A percentile compares a stretch with the other conserved stretches of the same genome.
phyloP scores from a whole-genome alignment of 352 stramenopile species.

The Globisporangium perplexum region DNA sequence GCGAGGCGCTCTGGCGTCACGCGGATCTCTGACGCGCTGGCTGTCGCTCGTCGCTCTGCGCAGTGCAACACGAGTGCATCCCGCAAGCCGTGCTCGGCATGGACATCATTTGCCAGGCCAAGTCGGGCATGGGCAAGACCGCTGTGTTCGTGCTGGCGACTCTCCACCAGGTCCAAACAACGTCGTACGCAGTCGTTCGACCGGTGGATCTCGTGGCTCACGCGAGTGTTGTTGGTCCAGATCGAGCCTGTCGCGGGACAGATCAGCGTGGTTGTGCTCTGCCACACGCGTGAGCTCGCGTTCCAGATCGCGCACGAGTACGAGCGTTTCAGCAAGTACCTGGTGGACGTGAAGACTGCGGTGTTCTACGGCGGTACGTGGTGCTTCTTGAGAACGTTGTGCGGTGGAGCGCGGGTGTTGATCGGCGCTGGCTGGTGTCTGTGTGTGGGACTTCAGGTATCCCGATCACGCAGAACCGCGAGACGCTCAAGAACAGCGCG shows the following conservation, averaged over 20 bases:
- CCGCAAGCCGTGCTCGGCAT: constrained; percentile 99
- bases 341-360: constrained; percentile 94
- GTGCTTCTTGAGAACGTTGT: not conserved
- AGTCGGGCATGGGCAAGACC: constrained; percentile 99
- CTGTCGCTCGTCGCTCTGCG: no score
- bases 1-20: not conserved
- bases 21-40: constrained; percentile 7
- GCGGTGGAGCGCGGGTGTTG: constrained; percentile 6
- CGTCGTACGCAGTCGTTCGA: no score
- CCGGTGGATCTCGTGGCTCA: no score
- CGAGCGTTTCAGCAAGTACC: constrained; percentile 99
- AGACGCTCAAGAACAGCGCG: constrained; percentile 95
- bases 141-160: constrained; percentile 99
- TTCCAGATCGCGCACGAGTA: constrained; percentile 99
- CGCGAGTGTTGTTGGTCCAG: no score
- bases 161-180: constrained; percentile 92
- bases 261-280: constrained; percentile 97
- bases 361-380: constrained; percentile 95
- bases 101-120: constrained; percentile 99
- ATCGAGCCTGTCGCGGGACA: constrained; percentile 88
- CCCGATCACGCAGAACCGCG: constrained; percentile 92
- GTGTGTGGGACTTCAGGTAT: constrained; percentile 58
- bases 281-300: constrained; percentile 99
- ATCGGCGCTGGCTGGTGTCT: not conserved
- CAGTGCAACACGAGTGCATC: constrained; percentile 99